A percentile compares a stretch with the other conserved stretches of the same genome.
These are phyloP conservation scores for Lolium multiflorum DNA, from an alignment of 176 grass and related monocot species.

Conservation along the genomic window DNA sequence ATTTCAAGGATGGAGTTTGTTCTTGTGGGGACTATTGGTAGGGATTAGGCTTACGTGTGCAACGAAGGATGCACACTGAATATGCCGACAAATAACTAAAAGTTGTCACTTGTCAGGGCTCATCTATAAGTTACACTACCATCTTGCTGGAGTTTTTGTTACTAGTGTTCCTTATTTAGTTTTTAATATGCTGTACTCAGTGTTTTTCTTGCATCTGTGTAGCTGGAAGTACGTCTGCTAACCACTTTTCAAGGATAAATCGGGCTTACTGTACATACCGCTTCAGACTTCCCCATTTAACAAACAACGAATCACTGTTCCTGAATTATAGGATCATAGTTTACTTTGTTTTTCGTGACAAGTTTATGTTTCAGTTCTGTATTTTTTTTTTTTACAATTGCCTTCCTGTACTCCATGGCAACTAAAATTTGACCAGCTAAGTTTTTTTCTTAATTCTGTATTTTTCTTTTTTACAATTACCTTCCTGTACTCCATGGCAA, in stretches of 20 bases:
- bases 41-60: neutral
- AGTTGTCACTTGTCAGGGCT: slow-evolving; percentile 10
- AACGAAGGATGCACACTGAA: slow-evolving; percentile 34
- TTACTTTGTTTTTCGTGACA: neutral
- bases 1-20: slow-evolving; percentile 77
- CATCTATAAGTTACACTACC: slow-evolving; percentile 30
- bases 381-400: slow-evolving; percentile 14
- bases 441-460: no score
- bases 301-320: slow-evolving; percentile 3
- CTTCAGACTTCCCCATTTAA: slow-evolving; percentile 3
- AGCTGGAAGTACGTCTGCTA: slow-evolving; percentile 57
- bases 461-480: neutral
- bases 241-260: slow-evolving; percentile 62
- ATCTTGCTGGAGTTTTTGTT: slow-evolving; percentile 24
- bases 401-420: neutral
- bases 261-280: slow-evolving; percentile 54
- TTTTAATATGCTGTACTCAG: neutral
- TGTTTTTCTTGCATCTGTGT: slow-evolving; percentile 53
- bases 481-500: neutral
- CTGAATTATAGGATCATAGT: neutral
- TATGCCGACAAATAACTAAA: neutral
- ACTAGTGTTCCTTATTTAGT: neutral
- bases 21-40: slow-evolving; percentile 90
- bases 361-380: neutral
- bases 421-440: neutral